These are phyloP conservation scores for Pontederia crassipes DNA, from an alignment of 176 grass and related monocot species.

Conservation along the genomic window DNA sequence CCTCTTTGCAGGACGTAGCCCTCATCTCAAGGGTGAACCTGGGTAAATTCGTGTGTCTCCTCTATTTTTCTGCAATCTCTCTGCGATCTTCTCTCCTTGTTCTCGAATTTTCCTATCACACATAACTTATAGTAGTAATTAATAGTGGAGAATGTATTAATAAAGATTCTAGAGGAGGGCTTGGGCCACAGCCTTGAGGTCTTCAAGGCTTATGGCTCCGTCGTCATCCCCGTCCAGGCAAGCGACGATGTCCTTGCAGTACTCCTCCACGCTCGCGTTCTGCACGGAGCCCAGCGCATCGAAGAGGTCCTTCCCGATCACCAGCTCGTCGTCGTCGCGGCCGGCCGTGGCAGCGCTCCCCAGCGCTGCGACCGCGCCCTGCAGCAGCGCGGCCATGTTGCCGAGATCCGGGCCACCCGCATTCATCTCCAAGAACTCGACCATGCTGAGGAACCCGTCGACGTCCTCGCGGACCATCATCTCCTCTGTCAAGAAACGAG, in stretches of 20 bases:
- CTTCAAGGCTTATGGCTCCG: constrained; percentile 51
- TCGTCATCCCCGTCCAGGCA: constrained; percentile 71
- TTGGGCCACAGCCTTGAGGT: constrained; percentile 49
- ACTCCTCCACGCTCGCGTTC: constrained; percentile 31
- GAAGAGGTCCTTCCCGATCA: constrained; percentile 44
- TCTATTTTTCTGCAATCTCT: no score
- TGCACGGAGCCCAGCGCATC: constrained; percentile 31
- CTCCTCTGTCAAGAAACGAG: no score
- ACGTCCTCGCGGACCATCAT: constrained; percentile 50
- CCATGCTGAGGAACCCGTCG: constrained; percentile 49
- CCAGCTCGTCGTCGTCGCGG: constrained; percentile 22
- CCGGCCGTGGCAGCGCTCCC: constrained; percentile 14
- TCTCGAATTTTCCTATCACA: no score
- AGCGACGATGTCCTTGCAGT: constrained; percentile 58
- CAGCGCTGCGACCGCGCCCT: constrained; percentile 46
- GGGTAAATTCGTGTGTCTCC: no score
- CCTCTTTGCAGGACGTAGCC: no score
- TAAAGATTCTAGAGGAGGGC: constrained; percentile 39
- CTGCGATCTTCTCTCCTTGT: no score
- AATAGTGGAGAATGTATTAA: no score
- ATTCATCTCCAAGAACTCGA: constrained; percentile 75
- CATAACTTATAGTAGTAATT: no score
- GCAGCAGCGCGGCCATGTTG: constrained; percentile 44
- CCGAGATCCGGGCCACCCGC: constrained; percentile 47
- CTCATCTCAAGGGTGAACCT: no score